Conservation (phyloP, 139 green algal genomes). For the Volvox reticuliferus region DNA sequence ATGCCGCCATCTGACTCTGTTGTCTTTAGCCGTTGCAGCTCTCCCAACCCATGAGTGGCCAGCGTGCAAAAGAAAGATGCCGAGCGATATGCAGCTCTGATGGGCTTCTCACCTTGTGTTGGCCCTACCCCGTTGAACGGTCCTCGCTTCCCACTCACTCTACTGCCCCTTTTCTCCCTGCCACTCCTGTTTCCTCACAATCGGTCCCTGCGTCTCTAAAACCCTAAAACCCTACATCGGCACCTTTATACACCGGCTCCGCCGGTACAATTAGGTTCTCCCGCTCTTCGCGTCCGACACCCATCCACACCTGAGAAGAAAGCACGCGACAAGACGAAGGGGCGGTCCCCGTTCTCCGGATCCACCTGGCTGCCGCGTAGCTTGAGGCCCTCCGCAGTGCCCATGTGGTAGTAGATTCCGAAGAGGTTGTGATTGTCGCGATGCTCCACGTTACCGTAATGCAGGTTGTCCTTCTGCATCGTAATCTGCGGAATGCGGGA, state of each 20-base stretch:
- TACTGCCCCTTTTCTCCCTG: no score
- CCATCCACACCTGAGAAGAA: conserved; percentile 88
- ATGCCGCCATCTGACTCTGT: not conserved
- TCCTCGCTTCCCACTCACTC: no score
- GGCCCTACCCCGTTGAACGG: no score
- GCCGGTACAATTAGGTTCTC: no score
- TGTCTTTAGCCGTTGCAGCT: not conserved
- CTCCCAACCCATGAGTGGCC: not conserved
- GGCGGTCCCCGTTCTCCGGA: conserved; percentile 88
- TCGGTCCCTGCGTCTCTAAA: no score
- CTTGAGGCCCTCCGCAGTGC: conserved; percentile 82
- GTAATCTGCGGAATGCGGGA: conserved; percentile 48
- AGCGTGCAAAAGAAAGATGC: no score
- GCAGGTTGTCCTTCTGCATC: conserved; percentile 89
- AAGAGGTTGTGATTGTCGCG: conserved; percentile 96
- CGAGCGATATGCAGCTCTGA: not conserved
- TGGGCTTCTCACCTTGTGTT: no score
- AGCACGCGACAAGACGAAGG: conserved; percentile 97
- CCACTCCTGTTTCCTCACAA: no score
- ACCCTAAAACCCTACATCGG: no score
- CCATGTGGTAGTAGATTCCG: conserved; percentile 95
- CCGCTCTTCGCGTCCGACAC: no score
- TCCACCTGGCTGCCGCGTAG: conserved; percentile 62
- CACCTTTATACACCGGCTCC: no score
- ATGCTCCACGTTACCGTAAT: conserved; percentile 91